Evolutionary conservation across 2,329 filamentous ascomycete species (phyloP).

Genomic region (Penicillium sp.): DNA sequence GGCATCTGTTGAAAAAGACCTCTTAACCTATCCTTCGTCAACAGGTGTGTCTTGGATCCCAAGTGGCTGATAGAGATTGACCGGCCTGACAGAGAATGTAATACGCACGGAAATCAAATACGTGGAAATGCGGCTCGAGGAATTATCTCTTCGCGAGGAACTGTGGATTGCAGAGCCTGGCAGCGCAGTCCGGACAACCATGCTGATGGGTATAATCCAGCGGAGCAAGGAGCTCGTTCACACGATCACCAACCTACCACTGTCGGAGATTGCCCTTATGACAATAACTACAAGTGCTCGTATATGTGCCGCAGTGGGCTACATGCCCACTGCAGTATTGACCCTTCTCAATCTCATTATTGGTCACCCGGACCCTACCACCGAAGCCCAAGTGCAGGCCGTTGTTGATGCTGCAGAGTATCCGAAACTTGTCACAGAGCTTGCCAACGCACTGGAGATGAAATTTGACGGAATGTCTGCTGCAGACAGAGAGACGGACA

Average conservation of each 20-base stretch:
- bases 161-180: neutral
- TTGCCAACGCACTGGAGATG: neutral
- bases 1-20: neutral
- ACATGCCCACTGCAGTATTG: neutral
- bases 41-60: neutral
- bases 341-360: neutral
- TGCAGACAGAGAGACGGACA: neutral
- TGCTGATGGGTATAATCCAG: neutral
- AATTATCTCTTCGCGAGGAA: neutral
- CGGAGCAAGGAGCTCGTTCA: neutral
- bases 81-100: neutral
- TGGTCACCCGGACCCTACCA: neutral
- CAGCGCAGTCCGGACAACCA: neutral
- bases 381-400: neutral
- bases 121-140: neutral
- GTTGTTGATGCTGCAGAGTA: neutral
- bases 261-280: neutral
- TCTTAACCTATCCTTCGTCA: neutral
- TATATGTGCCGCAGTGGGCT: neutral
- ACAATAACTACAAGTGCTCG: neutral
- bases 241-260: neutral
- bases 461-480: neutral
- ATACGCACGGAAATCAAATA: neutral
- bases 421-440: neutral
- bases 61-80: neutral